Conservation (phyloP, 2,329 filamentous ascomycete species). For the Fusarium drepaniforme region DNA sequence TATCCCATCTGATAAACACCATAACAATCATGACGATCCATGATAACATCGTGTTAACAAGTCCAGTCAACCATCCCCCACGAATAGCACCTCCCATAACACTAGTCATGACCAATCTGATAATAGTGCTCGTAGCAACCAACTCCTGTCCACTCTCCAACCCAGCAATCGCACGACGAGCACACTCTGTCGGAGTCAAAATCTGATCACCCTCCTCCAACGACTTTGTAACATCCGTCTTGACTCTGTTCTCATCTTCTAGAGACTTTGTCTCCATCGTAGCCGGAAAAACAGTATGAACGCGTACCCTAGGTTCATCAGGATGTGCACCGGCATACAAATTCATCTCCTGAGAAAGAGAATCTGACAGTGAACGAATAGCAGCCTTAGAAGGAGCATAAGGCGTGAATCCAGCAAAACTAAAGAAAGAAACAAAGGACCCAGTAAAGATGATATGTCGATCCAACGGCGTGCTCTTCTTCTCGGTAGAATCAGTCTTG, state of each 20-base stretch:
- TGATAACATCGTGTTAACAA: conserved; percentile 22
- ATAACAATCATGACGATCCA: conserved; percentile 37
- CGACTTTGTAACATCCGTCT: conserved; percentile 31
- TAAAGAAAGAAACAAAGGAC: conserved; percentile 32
- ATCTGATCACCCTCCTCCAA: conserved; percentile 32
- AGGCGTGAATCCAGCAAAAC: conserved; percentile 29
- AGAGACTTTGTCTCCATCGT: conserved; percentile 34
- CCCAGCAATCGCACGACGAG: conserved; percentile 21
- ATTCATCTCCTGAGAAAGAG: conserved; percentile 35
- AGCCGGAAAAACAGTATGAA: conserved; percentile 31
- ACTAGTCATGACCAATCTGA: conserved; percentile 31
- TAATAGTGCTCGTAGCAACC: conserved; percentile 31
- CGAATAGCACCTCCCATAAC: conserved; percentile 31
- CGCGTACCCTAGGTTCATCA: conserved; percentile 11
- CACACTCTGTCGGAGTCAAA: conserved; percentile 23
- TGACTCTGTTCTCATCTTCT: conserved; percentile 28
- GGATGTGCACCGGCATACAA: conserved; percentile 27
- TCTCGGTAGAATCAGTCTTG: not conserved
- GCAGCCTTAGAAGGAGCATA: conserved; percentile 31
- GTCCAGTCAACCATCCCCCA: conserved; percentile 17
- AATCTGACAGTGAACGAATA: conserved; percentile 29
- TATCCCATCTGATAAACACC: conserved; percentile 35
- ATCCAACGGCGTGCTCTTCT: not conserved
- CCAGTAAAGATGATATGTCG: conserved; percentile 34
- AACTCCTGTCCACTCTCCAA: conserved; percentile 27